These are phyloP conservation scores for Rhytidiadelphus loreus DNA, from an alignment of 225 moss, liverwort and hornwort species.

Conservation along the genomic window DNA sequence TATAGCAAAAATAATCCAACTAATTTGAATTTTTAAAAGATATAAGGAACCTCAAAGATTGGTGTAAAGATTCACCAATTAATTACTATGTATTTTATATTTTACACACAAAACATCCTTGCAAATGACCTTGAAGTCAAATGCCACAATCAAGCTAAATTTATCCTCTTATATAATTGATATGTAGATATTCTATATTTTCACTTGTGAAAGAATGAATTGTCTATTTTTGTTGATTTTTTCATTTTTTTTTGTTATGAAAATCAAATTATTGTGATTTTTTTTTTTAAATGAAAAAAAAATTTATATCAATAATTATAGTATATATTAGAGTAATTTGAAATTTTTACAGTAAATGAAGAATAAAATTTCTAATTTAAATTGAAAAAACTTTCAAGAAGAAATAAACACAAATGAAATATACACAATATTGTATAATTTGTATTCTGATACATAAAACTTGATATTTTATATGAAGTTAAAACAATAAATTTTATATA, in stretches of 20 bases:
- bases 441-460: background rate
- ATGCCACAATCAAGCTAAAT: background rate
- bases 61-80: background rate
- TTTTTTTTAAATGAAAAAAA: background rate
- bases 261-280: background rate
- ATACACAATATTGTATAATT: background rate
- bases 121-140: background rate
- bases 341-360: rapidly evolving
- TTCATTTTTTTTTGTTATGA: rapidly evolving
- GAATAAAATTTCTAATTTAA: background rate
- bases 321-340: background rate
- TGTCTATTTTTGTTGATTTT: background rate
- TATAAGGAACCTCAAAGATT: background rate
- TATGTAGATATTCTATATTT: too few species aligned
- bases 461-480: background rate
- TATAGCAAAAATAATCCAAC: too few species aligned
- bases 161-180: too few species aligned
- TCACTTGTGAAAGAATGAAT: background rate
- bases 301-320: background rate
- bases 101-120: background rate
- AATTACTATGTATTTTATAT: background rate
- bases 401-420: background rate
- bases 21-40: too few species aligned
- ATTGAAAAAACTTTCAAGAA: background rate
- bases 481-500: background rate